Conservation (phyloP, 2,329 filamentous ascomycete species). For the Cladosporium sp. region DNA sequence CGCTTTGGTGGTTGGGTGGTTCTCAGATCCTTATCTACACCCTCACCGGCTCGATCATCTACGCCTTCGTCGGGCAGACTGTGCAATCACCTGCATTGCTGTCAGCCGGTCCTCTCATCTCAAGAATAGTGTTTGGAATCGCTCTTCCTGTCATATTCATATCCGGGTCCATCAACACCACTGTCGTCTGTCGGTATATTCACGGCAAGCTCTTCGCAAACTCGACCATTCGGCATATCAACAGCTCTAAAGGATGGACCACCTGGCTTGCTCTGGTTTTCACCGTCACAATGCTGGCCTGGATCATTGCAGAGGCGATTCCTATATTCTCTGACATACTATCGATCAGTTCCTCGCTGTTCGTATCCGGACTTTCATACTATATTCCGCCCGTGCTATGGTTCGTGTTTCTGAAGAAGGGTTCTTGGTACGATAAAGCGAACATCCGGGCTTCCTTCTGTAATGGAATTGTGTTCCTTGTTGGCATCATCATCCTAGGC, state of each 20-base stretch:
- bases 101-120: slow-evolving; percentile 48
- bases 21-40: slow-evolving; percentile 58
- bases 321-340: slow-evolving; percentile 62
- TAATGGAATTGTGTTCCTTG: slow-evolving; percentile 34
- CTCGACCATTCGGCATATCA: slow-evolving; percentile 40
- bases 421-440: slow-evolving; percentile 38
- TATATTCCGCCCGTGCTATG: slow-evolving; percentile 22
- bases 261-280: slow-evolving; percentile 56
- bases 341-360: slow-evolving; percentile 54
- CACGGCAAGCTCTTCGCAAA: slow-evolving; percentile 58
- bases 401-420: slow-evolving; percentile 37
- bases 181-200: slow-evolving; percentile 42
- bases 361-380: slow-evolving; percentile 55
- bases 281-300: slow-evolving; percentile 53
- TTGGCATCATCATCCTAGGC: slow-evolving; percentile 18
- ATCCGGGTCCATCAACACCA: slow-evolving; percentile 63
- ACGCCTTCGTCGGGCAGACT: slow-evolving; percentile 54
- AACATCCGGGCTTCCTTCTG: slow-evolving; percentile 37
- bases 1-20: slow-evolving; percentile 49
- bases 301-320: slow-evolving; percentile 62
- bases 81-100: slow-evolving; percentile 60
- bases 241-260: slow-evolving; percentile 37
- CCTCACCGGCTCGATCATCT: slow-evolving; percentile 58
- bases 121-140: slow-evolving; percentile 61
- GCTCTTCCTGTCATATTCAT: slow-evolving; percentile 65